These are phyloP conservation scores for Talaromyces atroroseus DNA, from an alignment of 2,329 filamentous ascomycete species.

Conservation along the genomic window DNA sequence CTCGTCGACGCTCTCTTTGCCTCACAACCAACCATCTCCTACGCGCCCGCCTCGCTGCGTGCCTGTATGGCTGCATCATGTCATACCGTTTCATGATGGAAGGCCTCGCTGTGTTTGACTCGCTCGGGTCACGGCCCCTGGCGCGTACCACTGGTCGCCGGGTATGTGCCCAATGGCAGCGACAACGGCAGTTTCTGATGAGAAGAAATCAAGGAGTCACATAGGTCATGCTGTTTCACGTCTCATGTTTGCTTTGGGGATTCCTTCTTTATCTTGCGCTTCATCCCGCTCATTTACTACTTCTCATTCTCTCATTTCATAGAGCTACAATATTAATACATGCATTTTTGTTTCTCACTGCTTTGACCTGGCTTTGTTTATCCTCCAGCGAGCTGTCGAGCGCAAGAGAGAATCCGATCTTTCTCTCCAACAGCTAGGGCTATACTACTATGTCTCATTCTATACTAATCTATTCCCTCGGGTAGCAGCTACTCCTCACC, in stretches of 20 bases:
- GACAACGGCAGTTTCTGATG: not conserved
- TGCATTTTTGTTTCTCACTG: not conserved
- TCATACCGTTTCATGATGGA: conserved; percentile 11
- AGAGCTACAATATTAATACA: not conserved
- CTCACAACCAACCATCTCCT: conserved; percentile 11
- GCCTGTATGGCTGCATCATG: not conserved
- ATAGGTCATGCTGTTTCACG: not conserved
- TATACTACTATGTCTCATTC: conserved; percentile 14
- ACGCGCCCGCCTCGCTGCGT: not conserved
- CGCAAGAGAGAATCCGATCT: not conserved
- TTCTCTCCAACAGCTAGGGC: not conserved
- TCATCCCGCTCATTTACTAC: not conserved
- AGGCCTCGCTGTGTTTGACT: not conserved
- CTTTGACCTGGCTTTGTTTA: not conserved
- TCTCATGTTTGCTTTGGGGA: not conserved
- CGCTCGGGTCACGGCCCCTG: not conserved
- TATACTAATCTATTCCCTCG: conserved; percentile 5
- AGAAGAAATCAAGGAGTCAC: not conserved
- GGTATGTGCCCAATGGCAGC: conserved; percentile 7
- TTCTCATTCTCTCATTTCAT: not conserved
- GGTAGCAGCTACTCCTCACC: conserved; percentile 13
- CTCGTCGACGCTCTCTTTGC: not conserved
- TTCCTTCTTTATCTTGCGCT: not conserved
- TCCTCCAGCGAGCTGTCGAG: not conserved
- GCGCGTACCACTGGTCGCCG: conserved; percentile 1